Conservation (phyloP, 257 asterid species). For the Salvia rosmarinus region DNA sequence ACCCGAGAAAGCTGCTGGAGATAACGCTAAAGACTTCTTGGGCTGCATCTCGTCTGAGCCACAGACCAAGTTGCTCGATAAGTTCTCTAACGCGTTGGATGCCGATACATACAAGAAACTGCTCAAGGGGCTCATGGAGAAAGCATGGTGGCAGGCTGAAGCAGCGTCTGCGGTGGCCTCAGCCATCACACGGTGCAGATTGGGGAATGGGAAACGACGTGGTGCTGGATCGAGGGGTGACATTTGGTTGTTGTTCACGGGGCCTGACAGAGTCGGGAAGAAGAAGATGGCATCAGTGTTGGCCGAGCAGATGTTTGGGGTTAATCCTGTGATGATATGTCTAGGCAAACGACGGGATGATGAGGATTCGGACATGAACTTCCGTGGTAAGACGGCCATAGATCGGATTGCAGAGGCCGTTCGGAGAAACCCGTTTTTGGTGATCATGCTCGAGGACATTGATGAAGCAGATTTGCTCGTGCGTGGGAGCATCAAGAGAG, state of each 20-base stretch:
- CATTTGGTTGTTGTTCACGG: slow-evolving; percentile 76
- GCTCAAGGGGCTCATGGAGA: slow-evolving; percentile 89
- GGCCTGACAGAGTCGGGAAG: slow-evolving; percentile 87
- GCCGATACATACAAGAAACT: slow-evolving; percentile 86
- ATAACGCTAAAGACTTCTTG: slow-evolving; percentile 67
- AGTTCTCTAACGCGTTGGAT: slow-evolving; percentile 68
- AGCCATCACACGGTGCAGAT: slow-evolving; percentile 73
- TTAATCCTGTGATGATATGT: slow-evolving; percentile 56
- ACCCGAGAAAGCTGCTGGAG: slow-evolving; percentile 47
- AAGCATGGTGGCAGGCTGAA: slow-evolving; percentile 98
- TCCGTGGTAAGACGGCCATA: slow-evolving; percentile 80
- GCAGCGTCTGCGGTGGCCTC: slow-evolving; percentile 85
- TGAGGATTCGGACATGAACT: slow-evolving; percentile 48
- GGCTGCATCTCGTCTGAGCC: slow-evolving; percentile 75
- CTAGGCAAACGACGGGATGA: slow-evolving; percentile 63
- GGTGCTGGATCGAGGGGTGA: slow-evolving; percentile 75
- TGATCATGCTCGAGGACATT: slow-evolving; percentile 82
- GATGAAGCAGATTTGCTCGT: slow-evolving; percentile 82
- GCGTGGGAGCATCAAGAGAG: slow-evolving; percentile 67
- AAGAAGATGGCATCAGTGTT: slow-evolving; percentile 81
- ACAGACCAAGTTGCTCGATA: slow-evolving; percentile 56
- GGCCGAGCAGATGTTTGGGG: slow-evolving; percentile 72
- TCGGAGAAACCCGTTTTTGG: slow-evolving; percentile 69
- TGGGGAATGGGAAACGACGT: slow-evolving; percentile 73
- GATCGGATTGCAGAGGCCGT: slow-evolving; percentile 91